phyloP scores from a whole-genome alignment of 805 yeast genomes.

The Saccharomycopsis olivae region DNA sequence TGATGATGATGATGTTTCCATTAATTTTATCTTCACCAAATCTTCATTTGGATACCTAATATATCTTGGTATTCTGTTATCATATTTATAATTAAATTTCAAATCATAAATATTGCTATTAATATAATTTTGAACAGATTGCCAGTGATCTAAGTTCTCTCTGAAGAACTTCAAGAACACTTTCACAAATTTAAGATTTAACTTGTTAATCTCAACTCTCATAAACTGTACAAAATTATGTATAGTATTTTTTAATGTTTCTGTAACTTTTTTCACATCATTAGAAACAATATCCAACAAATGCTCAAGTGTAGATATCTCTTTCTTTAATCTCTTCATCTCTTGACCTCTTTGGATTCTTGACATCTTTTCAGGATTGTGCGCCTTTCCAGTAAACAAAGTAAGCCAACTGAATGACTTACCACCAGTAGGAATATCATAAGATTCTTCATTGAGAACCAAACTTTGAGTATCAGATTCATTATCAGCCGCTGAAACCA shows the following conservation, averaged over 20 bases:
- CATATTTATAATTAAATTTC: conserved; percentile 13
- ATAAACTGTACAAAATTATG: conserved; percentile 22
- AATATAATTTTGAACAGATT: conserved; percentile 8
- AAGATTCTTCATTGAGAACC: conserved; percentile 2
- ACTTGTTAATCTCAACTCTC: conserved; percentile 22
- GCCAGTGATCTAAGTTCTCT: conserved; percentile 20
- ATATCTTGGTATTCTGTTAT: conserved; percentile 18
- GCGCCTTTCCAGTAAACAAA: conserved; percentile 14
- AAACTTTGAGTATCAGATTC: neutral
- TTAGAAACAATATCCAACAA: conserved; percentile 28
- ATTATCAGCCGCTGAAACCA: conserved; percentile 9
- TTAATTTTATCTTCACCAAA: neutral
- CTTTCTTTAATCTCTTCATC: conserved; percentile 26
- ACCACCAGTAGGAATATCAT: neutral
- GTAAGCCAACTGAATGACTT: conserved; percentile 9
- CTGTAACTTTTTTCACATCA: conserved; percentile 29
- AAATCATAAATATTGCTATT: conserved; percentile 16
- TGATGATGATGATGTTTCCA: neutral
- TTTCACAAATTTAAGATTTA: conserved; percentile 25
- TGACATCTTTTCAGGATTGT: conserved; percentile 21
- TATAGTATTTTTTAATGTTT: conserved; percentile 25
- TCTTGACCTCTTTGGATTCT: conserved; percentile 30
- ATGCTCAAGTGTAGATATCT: conserved; percentile 29
- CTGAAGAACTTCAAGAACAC: conserved; percentile 27
- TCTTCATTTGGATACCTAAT: conserved; percentile 13